phyloP scores from a whole-genome alignment of 768 basidiomycete genomes.

The Vararia minispora region DNA sequence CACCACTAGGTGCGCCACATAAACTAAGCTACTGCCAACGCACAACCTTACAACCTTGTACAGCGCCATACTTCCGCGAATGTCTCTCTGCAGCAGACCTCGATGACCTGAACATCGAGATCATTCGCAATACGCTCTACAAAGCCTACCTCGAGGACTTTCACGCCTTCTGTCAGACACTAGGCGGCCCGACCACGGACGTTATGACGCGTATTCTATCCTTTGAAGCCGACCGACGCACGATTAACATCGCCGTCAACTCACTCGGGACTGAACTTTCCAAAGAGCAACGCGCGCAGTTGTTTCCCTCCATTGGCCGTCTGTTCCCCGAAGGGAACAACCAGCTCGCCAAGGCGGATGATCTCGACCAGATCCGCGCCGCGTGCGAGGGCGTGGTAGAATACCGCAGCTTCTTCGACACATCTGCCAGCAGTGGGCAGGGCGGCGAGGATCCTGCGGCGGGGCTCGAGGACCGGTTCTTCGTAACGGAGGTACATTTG shows the following conservation, averaged over 20 bases:
- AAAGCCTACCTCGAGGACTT: constrained; percentile 99
- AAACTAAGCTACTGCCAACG: background rate
- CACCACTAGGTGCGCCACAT: constrained; percentile 69
- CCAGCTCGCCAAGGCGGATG: constrained; percentile 85
- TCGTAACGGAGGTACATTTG: constrained; percentile 82
- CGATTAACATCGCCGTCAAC: constrained; percentile 98
- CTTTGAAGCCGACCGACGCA: constrained; percentile 95
- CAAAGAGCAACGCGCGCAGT: constrained; percentile 88
- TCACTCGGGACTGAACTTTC: constrained; percentile 92
- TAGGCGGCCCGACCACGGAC: constrained; percentile 80
- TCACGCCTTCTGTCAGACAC: constrained; percentile 64
- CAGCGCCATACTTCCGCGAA: constrained; percentile 93
- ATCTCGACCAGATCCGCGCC: constrained; percentile 83
- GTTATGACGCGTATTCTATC: constrained; percentile 87
- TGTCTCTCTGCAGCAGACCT: constrained; percentile 93
- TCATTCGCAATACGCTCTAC: constrained; percentile 98
- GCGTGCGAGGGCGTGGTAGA: constrained; percentile 84
- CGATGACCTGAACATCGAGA: constrained; percentile 98
- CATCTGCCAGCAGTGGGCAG: constrained; percentile 25
- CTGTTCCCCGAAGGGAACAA: constrained; percentile 96
- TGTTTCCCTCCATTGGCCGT: constrained; percentile 90
- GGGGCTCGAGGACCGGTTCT: constrained; percentile 89
- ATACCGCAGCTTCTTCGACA: constrained; percentile 84
- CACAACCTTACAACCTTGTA: constrained; percentile 14
- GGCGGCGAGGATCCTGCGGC: constrained; percentile 35